Evolutionary conservation across 345 rosid genomes (phyloP), one percentile per base, ranked within the genome.

Genomic region (Angophora floribunda): DNA sequence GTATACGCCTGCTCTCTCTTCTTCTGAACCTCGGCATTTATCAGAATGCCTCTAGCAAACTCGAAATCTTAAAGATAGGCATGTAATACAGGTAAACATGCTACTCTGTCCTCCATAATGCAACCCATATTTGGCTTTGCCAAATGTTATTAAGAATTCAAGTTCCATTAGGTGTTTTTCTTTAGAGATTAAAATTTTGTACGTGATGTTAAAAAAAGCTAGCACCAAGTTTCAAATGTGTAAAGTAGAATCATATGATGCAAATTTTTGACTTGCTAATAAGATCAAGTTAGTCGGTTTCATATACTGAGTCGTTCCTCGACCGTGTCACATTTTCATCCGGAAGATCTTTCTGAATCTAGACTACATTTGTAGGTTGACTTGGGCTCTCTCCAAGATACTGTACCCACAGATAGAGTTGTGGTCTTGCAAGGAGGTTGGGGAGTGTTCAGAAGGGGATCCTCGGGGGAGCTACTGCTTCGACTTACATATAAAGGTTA

Each of bases 401-500:
- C 99, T 82, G 99, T 98, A 86, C 99, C 99, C 82, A 93, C 97
- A 84, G 99, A 98, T 88, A 94, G 93, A 92, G 90, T 96, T 85
- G 95, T 96, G 91, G 93, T 79, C 88, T 87, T 98, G 91, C 93
- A 75, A 93, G 96, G 97, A 85, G 96, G 97, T 53, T 96, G 97
- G 99, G 96, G 96, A 92, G 86, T 94, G 87, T 93, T 96, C 30
- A 87, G 97, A 85, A 96, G 94, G 89, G 91, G 97, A 47, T 93
- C 98, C 90, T 88, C 96, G 41, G 99, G 99, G 87, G 99, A 97
- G 92, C 89, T 98, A 88, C 91, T 96, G 57, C 95, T 98, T 89
- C 95, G 99, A 88, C 95, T 98, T 80, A 98, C 99, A 75, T 98
- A 97, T 91, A 98, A 98, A 94, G 99, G 94, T 85, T 98, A 97